Percentiles rank a stretch among this genome's conserved stretches.
These are phyloP conservation scores for Fusarium nodosum DNA, from an alignment of 2,329 filamentous ascomycete genomes.

Conservation along the genomic window DNA sequence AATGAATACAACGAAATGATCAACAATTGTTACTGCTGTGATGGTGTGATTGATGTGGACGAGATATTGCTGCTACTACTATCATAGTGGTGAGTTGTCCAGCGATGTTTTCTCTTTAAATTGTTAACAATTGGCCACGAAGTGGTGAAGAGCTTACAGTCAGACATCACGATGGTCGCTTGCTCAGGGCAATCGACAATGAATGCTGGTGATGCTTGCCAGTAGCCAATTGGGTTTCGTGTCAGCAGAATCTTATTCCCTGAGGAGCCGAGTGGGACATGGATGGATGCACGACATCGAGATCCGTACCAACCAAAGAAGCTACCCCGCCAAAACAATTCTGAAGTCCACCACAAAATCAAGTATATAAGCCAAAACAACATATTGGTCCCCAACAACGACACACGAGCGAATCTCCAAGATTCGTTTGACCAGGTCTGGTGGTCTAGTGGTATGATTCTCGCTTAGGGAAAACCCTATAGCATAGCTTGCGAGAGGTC, in stretches of 20 bases:
- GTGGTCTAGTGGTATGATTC: constrained; percentile 79
- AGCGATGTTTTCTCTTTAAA: background rate
- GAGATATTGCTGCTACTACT: background rate
- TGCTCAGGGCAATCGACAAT: background rate
- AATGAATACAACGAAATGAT: constrained; percentile 40
- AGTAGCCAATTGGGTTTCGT: constrained; percentile 11
- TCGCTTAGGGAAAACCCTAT: constrained; percentile 71
- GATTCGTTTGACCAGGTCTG: constrained; percentile 53
- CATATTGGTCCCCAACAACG: background rate
- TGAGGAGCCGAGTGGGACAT: constrained; percentile 4
- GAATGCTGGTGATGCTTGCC: background rate
- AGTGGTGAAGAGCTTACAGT: background rate
- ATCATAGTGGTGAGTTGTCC: constrained; percentile 13
- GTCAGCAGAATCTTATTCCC: background rate
- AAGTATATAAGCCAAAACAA: background rate
- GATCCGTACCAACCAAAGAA: constrained; percentile 1
- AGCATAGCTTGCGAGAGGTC: constrained; percentile 60
- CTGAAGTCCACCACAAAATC: rapidly evolving
- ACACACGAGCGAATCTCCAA: constrained; percentile 21
- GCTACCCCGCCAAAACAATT: background rate
- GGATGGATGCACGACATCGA: constrained; percentile 26
- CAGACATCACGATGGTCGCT: background rate
- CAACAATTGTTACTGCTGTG: constrained; percentile 1
- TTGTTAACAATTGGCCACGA: background rate
- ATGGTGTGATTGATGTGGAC: constrained; percentile 11